A percentile compares a stretch with the other conserved stretches of the same genome.
These are phyloP conservation scores for Entelexis paramagnoliae DNA, from an alignment of 1,139 yeast species.

Conservation along the genomic window DNA sequence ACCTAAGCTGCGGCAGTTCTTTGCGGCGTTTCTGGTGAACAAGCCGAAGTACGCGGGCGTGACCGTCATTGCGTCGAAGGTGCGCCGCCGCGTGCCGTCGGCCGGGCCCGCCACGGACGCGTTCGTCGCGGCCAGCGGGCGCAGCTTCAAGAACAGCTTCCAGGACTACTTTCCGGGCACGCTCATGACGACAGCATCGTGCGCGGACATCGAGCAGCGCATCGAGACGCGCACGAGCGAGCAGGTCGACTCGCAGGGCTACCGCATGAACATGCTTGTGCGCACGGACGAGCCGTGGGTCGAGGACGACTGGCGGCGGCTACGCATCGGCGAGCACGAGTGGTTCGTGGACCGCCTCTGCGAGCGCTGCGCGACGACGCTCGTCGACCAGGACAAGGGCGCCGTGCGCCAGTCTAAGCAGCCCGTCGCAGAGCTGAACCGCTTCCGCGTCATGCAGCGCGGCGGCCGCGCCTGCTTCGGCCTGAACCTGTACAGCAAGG, in stretches of 20 bases:
- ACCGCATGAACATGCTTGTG: conserved; percentile 37
- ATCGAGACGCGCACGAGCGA: conserved; percentile 23
- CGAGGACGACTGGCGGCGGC: conserved; percentile 35
- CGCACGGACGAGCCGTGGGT: conserved; percentile 30
- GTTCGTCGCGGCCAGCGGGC: conserved; percentile 3
- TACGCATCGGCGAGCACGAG: conserved; percentile 27
- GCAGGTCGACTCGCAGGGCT: conserved; percentile 27
- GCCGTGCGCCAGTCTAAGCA: conserved; percentile 29
- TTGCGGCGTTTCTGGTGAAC: conserved; percentile 10
- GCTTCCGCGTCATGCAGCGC: conserved; percentile 35
- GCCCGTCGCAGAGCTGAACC: conserved; percentile 32
- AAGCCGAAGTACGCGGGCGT: neutral
- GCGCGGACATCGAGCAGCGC: conserved; percentile 29
- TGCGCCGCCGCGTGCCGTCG: conserved; percentile 30
- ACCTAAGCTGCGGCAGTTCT: conserved; percentile 14
- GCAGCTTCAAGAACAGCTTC: conserved; percentile 24
- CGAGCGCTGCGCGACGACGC: conserved; percentile 37
- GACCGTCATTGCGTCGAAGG: conserved; percentile 25
- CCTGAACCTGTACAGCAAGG: conserved; percentile 32
- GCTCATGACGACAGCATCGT: conserved; percentile 32
- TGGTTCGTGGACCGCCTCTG: conserved; percentile 32
- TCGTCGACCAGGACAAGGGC: conserved; percentile 33
- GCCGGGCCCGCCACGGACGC: conserved; percentile 1
- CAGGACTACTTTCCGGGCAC: conserved; percentile 41
- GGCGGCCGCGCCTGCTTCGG: conserved; percentile 34